phyloP scores from a whole-genome alignment of 202 grass and related monocot genomes.

The Carex arenaria region DNA sequence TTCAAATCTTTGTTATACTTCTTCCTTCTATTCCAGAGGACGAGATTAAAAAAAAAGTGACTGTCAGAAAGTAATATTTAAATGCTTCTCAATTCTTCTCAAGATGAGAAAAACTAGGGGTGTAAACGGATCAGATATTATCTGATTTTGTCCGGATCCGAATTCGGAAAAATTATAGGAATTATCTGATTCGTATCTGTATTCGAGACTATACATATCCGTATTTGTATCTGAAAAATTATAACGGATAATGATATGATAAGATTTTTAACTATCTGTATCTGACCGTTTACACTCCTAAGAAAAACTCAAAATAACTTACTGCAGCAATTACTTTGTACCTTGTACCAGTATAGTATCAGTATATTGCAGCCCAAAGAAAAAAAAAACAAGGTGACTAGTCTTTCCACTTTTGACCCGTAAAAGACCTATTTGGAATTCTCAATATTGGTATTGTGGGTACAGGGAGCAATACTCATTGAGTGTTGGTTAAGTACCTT shows the following conservation, averaged over 20 bases:
- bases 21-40: too few species aligned
- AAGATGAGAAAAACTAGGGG: not conserved
- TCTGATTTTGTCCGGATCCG: too few species aligned
- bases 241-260: too few species aligned
- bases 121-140: too few species aligned
- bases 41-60: too few species aligned
- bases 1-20: not conserved
- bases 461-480: not conserved
- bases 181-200: too few species aligned
- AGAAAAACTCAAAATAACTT: not conserved
- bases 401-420: not conserved
- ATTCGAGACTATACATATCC: too few species aligned
- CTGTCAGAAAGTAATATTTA: too few species aligned
- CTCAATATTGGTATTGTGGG: not conserved
- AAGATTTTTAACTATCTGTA: too few species aligned
- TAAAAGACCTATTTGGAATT: not conserved
- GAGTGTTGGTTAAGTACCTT: slow-evolving; percentile 48
- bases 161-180: too few species aligned
- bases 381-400: not conserved
- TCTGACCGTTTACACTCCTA: too few species aligned
- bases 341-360: slow-evolving; percentile 10
- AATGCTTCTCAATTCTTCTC: not conserved
- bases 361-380: slow-evolving; percentile 3
- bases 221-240: too few species aligned
- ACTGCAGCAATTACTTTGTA: not conserved